These are phyloP conservation scores for Lentinula detonsa DNA, from an alignment of 768 basidiomycete genomes.

Conservation along the genomic window DNA sequence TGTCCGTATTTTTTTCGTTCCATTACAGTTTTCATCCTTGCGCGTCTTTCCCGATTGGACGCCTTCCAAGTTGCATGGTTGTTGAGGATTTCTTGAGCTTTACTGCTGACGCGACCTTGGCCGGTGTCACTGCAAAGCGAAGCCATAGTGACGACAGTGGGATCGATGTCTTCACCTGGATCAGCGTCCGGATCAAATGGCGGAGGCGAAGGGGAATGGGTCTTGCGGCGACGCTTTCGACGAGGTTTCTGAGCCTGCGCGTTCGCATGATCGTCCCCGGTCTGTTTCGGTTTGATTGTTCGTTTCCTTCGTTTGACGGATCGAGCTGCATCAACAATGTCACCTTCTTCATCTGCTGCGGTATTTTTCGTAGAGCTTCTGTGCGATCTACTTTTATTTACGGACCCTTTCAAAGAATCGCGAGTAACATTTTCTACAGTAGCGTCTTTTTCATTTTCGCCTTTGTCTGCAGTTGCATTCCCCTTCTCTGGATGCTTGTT, in stretches of 20 bases:
- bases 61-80: constrained; percentile 73
- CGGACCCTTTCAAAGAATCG: neutral
- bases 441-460: neutral
- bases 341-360: neutral
- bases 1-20: constrained; percentile 74
- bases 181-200: constrained; percentile 53
- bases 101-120: constrained; percentile 73
- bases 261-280: neutral
- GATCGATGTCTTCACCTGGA: constrained; percentile 75
- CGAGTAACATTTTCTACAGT: neutral
- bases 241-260: neutral
- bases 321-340: neutral
- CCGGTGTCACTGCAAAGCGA: constrained; percentile 72
- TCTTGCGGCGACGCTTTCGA: constrained; percentile 21
- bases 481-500: neutral
- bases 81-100: constrained; percentile 62
- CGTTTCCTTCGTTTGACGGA: constrained; percentile 9
- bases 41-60: constrained; percentile 60
- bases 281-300: neutral
- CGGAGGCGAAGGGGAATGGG: constrained; percentile 44
- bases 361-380: neutral
- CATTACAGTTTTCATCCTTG: constrained; percentile 54
- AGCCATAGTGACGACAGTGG: constrained; percentile 82
- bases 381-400: neutral
- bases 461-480: neutral